Evolutionary conservation across 352 stramenopile genomes (phyloP), one percentile per base, ranked within the genome.

Genomic region (Plasmopara viticola): DNA sequence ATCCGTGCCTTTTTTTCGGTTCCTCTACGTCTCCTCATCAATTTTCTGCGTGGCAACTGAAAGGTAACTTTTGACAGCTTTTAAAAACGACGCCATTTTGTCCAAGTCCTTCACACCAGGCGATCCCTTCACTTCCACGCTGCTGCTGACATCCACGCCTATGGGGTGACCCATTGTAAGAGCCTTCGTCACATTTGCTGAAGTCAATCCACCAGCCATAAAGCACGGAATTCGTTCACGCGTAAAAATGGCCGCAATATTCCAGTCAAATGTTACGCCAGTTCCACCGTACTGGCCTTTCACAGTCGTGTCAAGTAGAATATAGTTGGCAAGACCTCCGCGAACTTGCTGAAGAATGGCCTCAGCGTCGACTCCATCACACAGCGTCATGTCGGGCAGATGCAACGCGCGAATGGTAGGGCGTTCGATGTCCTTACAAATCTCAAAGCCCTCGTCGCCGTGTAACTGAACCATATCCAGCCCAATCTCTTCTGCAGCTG

Each of bases 391-490:
- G 47, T 97, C 90, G 30, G 96, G 92, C 12, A 99, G 79, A 44
- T 97, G 89, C 48, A 96, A 74, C 7, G 98, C 95, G 25, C 92
- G 83, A 44, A 98, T 90, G 4, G 86, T 95, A 12, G 95, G 95
- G 15, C 96, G 84, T 31, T 70, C 72, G 41, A 94, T 77, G 39
- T 92, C 84, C 8, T 72, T 73, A 48, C 75, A 92, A 40, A 95
- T 80, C 45, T 83, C 70, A 60, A 94, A 96, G 48, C 90, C 90
- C 69, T 99, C 97, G 51, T 95, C 81, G 25, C 96, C 96, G 58
- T 99, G 97, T 41, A 99, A 78, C 75, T 99, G 97, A 2, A 99
- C 90, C 33, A 99, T 73, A 65, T 99, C 97, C 25, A 99, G 62
- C 1, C 95, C 95, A 42, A 94, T 90, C 12, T 90, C 68, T 18